Conservation (phyloP, 116 monocot genomes). For the Cymodocea nodosa region DNA sequence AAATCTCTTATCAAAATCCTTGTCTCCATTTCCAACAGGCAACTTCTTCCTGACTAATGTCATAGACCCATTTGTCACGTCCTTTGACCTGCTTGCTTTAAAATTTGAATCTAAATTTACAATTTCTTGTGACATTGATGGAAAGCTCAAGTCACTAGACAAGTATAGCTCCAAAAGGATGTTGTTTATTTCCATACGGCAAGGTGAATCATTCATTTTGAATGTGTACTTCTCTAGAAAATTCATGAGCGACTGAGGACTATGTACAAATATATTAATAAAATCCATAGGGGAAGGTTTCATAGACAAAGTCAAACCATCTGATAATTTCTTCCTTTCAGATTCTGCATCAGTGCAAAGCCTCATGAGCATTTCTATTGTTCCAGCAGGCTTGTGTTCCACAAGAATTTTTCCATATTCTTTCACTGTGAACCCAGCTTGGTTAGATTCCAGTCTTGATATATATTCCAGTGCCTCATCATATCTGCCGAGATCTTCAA, state of each 20-base stretch:
- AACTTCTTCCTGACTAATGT: conserved; percentile 18
- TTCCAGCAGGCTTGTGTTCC: conserved; percentile 63
- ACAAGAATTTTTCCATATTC: conserved; percentile 96
- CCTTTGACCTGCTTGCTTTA: conserved; percentile 14
- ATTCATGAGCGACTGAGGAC: conserved; percentile 61
- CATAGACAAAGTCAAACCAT: conserved; percentile 32
- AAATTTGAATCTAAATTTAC: conserved; percentile 12
- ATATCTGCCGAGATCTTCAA: conserved; percentile 90
- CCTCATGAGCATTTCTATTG: conserved; percentile 66
- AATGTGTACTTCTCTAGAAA: conserved; percentile 81
- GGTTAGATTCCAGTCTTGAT: conserved; percentile 63
- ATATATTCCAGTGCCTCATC: conserved; percentile 82
- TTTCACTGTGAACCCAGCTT: conserved; percentile 82
- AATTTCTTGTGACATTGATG: conserved; percentile 60
- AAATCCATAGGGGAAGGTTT: conserved; percentile 86
- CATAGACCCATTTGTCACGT: conserved; percentile 28
- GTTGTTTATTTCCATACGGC: conserved; percentile 84
- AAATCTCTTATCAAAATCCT: conserved; percentile 42
- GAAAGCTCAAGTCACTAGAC: conserved; percentile 54
- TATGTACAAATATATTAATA: conserved; percentile 88
- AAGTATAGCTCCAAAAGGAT: conserved; percentile 86
- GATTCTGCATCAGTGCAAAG: conserved; percentile 47
- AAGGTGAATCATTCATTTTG: conserved; percentile 64
- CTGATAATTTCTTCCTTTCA: conserved; percentile 19
- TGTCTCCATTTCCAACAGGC: conserved; percentile 15